phyloP scores from a whole-genome alignment of 257 asterid species.

The Anisodus tanguticus region DNA sequence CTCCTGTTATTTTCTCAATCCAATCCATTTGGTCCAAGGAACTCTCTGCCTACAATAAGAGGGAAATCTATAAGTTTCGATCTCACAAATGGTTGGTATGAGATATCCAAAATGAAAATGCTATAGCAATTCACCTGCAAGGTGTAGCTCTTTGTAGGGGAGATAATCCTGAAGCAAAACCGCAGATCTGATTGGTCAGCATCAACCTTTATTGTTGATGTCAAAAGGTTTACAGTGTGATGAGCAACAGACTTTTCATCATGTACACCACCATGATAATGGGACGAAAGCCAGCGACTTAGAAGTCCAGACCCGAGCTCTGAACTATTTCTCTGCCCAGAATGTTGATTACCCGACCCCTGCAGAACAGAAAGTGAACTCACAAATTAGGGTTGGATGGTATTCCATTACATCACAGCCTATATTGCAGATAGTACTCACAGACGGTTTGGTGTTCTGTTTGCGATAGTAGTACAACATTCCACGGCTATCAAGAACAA shows the following conservation, averaged over 20 bases:
- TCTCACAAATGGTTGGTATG: slow-evolving; percentile 28
- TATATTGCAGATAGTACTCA: slow-evolving; percentile 52
- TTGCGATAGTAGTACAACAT: slow-evolving; percentile 99
- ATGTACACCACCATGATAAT: slow-evolving; percentile 95
- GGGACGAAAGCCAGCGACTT: slow-evolving; percentile 97
- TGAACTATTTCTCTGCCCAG: slow-evolving; percentile 94
- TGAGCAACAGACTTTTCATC: slow-evolving; percentile 99
- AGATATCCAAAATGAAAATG: slow-evolving; percentile 34
- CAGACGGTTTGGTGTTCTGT: slow-evolving; percentile 95
- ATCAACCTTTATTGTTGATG: slow-evolving; percentile 96
- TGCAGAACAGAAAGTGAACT: slow-evolving; percentile 36
- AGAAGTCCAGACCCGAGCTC: slow-evolving; percentile 97
- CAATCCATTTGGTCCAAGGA: slow-evolving; percentile 99
- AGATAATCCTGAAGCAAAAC: slow-evolving; percentile 97
- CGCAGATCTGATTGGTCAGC: slow-evolving; percentile 99
- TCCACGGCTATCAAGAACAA: slow-evolving; percentile 99
- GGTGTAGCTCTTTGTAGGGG: slow-evolving; percentile 98
- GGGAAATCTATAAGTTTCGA: slow-evolving; percentile 38
- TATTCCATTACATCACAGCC: slow-evolving; percentile 2
- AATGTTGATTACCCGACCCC: slow-evolving; percentile 88
- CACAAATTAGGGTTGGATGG: slow-evolving; percentile 22
- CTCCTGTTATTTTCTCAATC: slow-evolving; percentile 99
- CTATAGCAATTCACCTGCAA: slow-evolving; percentile 68
- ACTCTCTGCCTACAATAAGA: slow-evolving; percentile 91
- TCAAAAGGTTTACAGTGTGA: slow-evolving; percentile 94